Base-by-base conservation (phyloP, 176 grass and related monocot species). In the Paspalum notatum region DNA sequence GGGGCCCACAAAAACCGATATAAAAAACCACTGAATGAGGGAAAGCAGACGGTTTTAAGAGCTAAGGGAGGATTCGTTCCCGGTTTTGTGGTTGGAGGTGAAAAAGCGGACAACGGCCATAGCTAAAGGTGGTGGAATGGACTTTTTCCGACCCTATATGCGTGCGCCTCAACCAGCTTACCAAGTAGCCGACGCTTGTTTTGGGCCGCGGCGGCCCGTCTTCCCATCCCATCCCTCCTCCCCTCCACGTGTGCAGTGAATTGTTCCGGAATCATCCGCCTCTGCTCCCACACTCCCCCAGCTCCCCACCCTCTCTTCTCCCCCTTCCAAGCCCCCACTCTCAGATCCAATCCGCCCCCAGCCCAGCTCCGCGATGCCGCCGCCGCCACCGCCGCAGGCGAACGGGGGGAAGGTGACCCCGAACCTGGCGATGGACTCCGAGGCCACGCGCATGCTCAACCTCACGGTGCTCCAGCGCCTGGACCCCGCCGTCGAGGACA, bases 401-500 rank as follows among this genome's bases (percentile, higher is more conserved):
- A 87, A 62, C 88, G 95, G 70, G 24, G 95, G 62, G 22, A 94
- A 94, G 83, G 77, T 98, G 70, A 91, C 89, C 15, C 95, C 95
- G 21, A 98, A 98, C 66, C 84, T 94, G 62, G 69, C 53, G 10
- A 84, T 68, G 67, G 92, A 98, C 80, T 80, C 87, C 63, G 89
- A 90, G 71, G 89, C 66, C 55, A 97, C 85, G 72, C 93, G 90
- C 55, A 38, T 78, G 68, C 92, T 95, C 43, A 95, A 95, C 80
- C 95, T 98, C 77, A 93, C 95, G 15, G 95, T 98, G 7, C 88
- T 98, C 7, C 95, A 94, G 78, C 87, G 95, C 87, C 89, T 98
- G 78, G 95, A 98, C 83, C 92, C 92, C 14, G 93, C 87, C 57
- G 88, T 98, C 13, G 95, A 98, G 79, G 95, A 98, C 75, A 93